Evolutionary conservation across 345 rosid species (phyloP).

Genomic region (Ceriops zippeliana): DNA sequence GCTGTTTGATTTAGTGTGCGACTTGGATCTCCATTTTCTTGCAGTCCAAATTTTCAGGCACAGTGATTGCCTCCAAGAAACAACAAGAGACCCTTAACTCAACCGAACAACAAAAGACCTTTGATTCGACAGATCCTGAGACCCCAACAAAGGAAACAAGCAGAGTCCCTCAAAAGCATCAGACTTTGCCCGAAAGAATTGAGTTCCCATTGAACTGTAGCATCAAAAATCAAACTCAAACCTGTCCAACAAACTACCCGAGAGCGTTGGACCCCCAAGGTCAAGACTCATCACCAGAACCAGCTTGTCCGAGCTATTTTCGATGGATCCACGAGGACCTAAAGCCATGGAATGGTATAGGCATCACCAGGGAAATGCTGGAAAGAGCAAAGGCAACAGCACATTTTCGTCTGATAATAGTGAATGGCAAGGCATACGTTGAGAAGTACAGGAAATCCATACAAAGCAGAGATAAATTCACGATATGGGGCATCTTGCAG

Average conservation of each 20-base stretch:
- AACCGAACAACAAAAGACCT: too few relatives aligned
- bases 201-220: slow-evolving; percentile 15
- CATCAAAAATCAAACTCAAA: slow-evolving; percentile 2
- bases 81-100: too few relatives aligned
- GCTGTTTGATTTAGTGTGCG: too few relatives aligned
- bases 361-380: slow-evolving; percentile 58
- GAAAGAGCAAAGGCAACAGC: slow-evolving; percentile 48
- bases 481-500: slow-evolving; percentile 74
- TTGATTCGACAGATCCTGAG: too few relatives aligned
- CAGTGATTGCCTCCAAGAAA: too few relatives aligned
- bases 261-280: not conserved
- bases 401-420: slow-evolving; percentile 53
- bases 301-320: slow-evolving; percentile 34
- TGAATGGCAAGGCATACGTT: slow-evolving; percentile 53
- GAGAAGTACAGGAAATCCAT: slow-evolving; percentile 46
- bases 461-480: slow-evolving; percentile 51
- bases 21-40: not conserved
- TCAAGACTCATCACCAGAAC: not conserved
- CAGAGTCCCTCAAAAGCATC: not conserved
- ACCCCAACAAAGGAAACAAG: slow-evolving; percentile 5
- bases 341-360: slow-evolving; percentile 56
- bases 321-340: slow-evolving; percentile 81
- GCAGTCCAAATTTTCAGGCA: slow-evolving; percentile 21
- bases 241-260: slow-evolving; percentile 16
- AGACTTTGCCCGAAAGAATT: not conserved